Evolutionary conservation across 768 basidiomycete species (phyloP).

Genomic region (Ramaria rubella): DNA sequence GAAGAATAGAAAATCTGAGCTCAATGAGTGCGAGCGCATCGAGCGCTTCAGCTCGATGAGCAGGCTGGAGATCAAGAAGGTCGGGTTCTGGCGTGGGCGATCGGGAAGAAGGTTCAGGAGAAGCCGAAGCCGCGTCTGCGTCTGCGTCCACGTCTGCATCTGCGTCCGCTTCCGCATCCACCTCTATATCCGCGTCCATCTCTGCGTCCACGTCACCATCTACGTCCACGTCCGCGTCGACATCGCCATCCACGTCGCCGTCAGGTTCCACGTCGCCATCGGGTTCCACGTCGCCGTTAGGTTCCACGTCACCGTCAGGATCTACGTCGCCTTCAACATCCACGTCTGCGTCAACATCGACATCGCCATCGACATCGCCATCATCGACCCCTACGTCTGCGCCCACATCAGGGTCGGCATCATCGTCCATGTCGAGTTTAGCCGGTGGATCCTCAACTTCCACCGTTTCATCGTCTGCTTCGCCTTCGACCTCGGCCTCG

Average conservation of each 20-base stretch:
- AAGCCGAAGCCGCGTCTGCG: slow-evolving; percentile 12
- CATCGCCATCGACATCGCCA: slow-evolving; percentile 4
- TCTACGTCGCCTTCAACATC: slow-evolving; percentile 10
- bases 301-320: not conserved
- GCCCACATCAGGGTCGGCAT: slow-evolving; percentile 12
- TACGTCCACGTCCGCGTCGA: not conserved
- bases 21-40: slow-evolving; percentile 87
- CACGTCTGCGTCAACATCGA: not conserved
- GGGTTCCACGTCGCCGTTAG: slow-evolving; percentile 6
- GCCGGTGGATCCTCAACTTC: slow-evolving; percentile 22
- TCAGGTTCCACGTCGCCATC: slow-evolving; percentile 2
- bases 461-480: slow-evolving; percentile 20
- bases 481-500: slow-evolving; percentile 16
- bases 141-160: slow-evolving; percentile 3
- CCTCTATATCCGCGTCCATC: slow-evolving; percentile 2
- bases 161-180: slow-evolving; percentile 10
- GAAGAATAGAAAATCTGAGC: slow-evolving; percentile 80
- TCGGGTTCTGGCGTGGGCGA: slow-evolving; percentile 12
- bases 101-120: slow-evolving; percentile 6
- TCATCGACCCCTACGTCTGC: slow-evolving; percentile 13
- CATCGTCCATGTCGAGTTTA: slow-evolving; percentile 13
- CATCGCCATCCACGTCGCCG: slow-evolving; percentile 10
- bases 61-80: slow-evolving; percentile 62
- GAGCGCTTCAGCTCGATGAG: slow-evolving; percentile 80
- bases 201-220: slow-evolving; percentile 7